Percentiles rank a stretch among this genome's conserved stretches.
Conservation (phyloP, 768 basidiomycete species). For the Pulveroboletus ravenelii region DNA sequence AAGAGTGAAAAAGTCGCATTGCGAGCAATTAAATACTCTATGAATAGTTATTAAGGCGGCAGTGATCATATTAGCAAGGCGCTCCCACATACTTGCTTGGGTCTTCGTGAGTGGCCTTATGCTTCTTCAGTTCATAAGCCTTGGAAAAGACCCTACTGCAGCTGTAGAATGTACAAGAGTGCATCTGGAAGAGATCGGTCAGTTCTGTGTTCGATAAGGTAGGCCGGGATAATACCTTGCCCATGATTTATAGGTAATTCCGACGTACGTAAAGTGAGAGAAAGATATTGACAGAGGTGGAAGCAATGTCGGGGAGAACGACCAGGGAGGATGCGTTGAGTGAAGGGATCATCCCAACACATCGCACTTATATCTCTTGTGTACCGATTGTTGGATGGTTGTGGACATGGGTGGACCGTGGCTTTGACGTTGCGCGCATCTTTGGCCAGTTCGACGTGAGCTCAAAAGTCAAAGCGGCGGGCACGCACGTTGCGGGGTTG, state of each 20-base stretch:
- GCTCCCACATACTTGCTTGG: constrained; percentile 2
- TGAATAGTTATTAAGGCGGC: not conserved
- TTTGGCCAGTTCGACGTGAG: not conserved
- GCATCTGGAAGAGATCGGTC: not conserved
- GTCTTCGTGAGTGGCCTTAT: constrained; percentile 5
- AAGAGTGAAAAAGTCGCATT: constrained; percentile 14
- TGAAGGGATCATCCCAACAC: not conserved
- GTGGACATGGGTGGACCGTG: constrained; percentile 3
- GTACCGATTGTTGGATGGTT: not conserved
- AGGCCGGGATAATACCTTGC: not conserved
- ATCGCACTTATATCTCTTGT: constrained; percentile 12
- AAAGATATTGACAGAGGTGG: not conserved
- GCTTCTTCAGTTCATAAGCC: constrained; percentile 11
- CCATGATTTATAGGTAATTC: constrained; percentile 2
- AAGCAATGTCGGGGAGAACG: constrained; percentile 2
- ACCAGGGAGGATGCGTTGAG: constrained; percentile 1
- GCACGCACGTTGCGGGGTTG: not conserved
- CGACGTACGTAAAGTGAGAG: not conserved
- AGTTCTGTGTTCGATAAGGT: not conserved
- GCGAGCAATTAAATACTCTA: constrained; percentile 14
- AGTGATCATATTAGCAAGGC: not conserved
- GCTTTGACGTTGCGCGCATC: not conserved
- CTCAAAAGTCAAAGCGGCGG: constrained; percentile 11
- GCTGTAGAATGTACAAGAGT: not conserved
- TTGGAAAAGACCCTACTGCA: constrained; percentile 4